Evolutionary conservation across 345 rosid species (phyloP).

Genomic region (Eutrema japonicum): DNA sequence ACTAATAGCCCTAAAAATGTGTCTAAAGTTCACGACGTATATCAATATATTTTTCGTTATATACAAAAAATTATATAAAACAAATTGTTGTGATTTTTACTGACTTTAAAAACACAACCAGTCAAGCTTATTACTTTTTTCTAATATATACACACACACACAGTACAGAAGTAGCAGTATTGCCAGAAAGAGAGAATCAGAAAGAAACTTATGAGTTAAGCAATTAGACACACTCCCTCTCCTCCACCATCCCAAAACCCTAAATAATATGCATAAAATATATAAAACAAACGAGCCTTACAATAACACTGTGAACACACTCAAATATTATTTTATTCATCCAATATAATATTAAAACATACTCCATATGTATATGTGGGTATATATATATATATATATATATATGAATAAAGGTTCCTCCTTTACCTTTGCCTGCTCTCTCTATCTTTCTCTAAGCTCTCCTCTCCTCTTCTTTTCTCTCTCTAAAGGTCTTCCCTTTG

Average conservation of each 20-base stretch:
- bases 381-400: constrained; percentile 43
- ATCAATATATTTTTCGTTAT: not conserved
- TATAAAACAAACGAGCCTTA: constrained; percentile 40
- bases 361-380: constrained; percentile 31
- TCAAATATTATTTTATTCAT: constrained; percentile 32
- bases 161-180: constrained; percentile 36
- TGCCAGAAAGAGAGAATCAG: constrained; percentile 36
- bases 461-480: constrained; percentile 39
- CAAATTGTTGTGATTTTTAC: not conserved
- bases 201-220: constrained; percentile 49
- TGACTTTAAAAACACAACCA: constrained; percentile 12
- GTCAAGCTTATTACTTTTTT: constrained; percentile 28
- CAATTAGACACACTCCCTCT: constrained; percentile 36
- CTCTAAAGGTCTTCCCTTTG: constrained; percentile 39
- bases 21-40: constrained; percentile 14
- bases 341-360: constrained; percentile 25
- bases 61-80: constrained; percentile 9
- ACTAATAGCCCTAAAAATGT: not conserved
- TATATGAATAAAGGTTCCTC: constrained; percentile 45
- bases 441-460: constrained; percentile 40
- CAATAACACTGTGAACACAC: constrained; percentile 34
- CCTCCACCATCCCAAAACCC: constrained; percentile 44
- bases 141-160: not conserved
- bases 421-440: constrained; percentile 45
- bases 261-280: constrained; percentile 36